Evolutionary conservation across 176 grass and related monocot species (phyloP).

Genomic region (Eleusine coracana): DNA sequence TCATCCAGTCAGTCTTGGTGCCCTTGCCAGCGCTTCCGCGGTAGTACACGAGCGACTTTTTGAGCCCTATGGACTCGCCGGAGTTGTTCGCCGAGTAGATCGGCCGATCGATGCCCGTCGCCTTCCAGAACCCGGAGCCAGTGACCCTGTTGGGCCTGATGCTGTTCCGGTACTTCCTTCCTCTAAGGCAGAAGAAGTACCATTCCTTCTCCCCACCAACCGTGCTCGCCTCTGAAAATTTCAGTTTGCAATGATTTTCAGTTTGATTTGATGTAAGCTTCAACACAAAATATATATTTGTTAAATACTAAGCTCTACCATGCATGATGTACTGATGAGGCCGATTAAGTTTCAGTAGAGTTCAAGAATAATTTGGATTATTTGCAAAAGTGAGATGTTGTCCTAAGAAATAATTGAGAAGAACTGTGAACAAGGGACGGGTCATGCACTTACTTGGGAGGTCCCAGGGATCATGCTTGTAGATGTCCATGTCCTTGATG

Average conservation of each 20-base stretch:
- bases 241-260: constrained; percentile 13
- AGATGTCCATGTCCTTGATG: constrained; percentile 89
- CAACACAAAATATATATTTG: background rate
- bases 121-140: constrained; percentile 96
- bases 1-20: constrained; percentile 96
- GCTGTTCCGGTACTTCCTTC: constrained; percentile 97
- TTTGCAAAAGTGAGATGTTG: background rate
- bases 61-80: constrained; percentile 72
- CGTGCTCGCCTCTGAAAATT: constrained; percentile 53
- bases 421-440: background rate
- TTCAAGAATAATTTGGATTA: background rate
- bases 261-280: background rate
- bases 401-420: background rate
- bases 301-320: background rate
- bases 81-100: constrained; percentile 54
- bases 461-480: constrained; percentile 92
- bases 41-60: constrained; percentile 94
- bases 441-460: constrained; percentile 64
- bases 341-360: background rate
- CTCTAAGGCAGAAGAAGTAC: constrained; percentile 98
- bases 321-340: background rate
- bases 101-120: constrained; percentile 87
- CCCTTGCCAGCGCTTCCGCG: constrained; percentile 85
- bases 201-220: constrained; percentile 79
- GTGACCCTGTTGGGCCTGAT: constrained; percentile 95